phyloP scores from a whole-genome alignment of 257 asterid species.

The Jaltomata sinuosa region DNA sequence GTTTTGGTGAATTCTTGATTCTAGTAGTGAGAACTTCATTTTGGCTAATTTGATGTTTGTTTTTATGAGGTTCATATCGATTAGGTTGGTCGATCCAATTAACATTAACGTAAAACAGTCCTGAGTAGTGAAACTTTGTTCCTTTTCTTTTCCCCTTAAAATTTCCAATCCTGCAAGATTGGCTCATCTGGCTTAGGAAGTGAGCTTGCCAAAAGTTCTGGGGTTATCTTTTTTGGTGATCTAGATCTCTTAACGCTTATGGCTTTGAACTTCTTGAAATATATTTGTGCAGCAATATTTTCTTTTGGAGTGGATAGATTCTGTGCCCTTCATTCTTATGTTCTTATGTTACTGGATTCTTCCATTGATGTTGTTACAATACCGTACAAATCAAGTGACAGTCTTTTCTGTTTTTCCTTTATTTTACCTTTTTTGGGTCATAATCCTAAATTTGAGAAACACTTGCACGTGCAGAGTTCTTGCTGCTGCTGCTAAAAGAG shows the following conservation, averaged over 20 bases:
- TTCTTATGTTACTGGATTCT: background rate
- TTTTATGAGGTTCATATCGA: background rate
- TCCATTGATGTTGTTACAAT: background rate
- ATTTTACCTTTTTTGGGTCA: background rate
- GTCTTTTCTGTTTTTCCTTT: background rate
- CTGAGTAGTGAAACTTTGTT: background rate
- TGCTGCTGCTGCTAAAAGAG: slow-evolving; percentile 77
- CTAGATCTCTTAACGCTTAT: background rate
- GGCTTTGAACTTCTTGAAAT: background rate
- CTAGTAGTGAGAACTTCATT: background rate
- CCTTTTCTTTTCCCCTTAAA: background rate
- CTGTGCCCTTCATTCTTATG: background rate
- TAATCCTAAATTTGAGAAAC: slow-evolving; percentile 1
- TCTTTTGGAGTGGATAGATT: background rate
- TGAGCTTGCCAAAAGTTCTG: background rate
- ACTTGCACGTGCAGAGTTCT: slow-evolving; percentile 56
- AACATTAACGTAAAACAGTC: background rate
- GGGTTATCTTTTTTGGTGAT: background rate
- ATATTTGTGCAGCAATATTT: background rate
- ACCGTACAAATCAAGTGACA: background rate
- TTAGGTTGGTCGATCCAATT: background rate
- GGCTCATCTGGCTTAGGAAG: background rate
- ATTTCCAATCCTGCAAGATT: background rate
- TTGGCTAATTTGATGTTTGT: background rate
- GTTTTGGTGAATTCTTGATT: background rate